Evolutionary conservation across 2,329 filamentous ascomycete species (phyloP), one percentile per base, ranked within the genome.

Genomic region (Penicillium freii): DNA sequence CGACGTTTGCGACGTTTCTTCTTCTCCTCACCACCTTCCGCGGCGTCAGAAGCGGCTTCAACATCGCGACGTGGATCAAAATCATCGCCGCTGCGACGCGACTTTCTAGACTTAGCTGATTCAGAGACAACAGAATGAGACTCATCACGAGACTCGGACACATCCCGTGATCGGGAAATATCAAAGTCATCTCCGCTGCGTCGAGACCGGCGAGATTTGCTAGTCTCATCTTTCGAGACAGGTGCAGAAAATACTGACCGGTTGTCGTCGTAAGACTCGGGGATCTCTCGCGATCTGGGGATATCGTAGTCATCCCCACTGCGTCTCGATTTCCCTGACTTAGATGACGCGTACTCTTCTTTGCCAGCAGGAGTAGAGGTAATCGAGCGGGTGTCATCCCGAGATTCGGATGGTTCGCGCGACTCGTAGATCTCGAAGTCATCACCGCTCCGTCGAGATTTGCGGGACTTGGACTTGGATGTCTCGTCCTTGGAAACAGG

Each of bases 1-100:
- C 62, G 67, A 52, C 62, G 66, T 57, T 68, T 72, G 11, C 64
- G 62, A 8, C 64, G 60, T 44, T 62, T 66, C 50, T 63, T 67
- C 59, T 65, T 69, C n/a, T 61, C 66, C 10, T 65, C 65, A 10
- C 33, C 53, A 21, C 46, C 59, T 25, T 62, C 62, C 9, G 38
- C 61, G 5, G 56, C 42, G 27, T 57, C 65, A 25, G 56, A 33
- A 8, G 51, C 33, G 8, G 56, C 39, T 10, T 40, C 39, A 23
- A 48, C 45, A 40, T 65, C 60, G 46, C 65, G 67, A 25, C 54
- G 48, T 2, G 58, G 51, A n/a, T 70, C 67, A 7, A 65, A 45
- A 25, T 69, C 64, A 29, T 62, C 63, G 5, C 59, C 59, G 31
- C 61, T 64, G 21, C 62, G 68, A 17, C 64, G 59, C 21, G 62